Evolutionary conservation across 495 filamentous ascomycete genomes (phyloP).

Genomic region (Parachaetomium inaequale): DNA sequence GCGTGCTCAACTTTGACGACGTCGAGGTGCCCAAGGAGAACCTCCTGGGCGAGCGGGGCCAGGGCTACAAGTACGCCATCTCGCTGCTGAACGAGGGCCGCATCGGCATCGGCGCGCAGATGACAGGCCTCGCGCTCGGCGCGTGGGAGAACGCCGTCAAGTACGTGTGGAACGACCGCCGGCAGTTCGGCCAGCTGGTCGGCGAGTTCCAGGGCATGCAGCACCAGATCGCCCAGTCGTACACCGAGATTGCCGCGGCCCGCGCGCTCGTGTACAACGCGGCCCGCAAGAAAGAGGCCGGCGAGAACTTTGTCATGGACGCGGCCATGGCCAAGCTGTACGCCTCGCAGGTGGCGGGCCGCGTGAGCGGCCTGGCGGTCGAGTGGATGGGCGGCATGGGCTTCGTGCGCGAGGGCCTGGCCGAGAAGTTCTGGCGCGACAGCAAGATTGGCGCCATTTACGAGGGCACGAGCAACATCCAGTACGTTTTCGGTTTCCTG

Average conservation of each 20-base stretch:
- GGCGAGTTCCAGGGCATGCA: conserved; percentile 99
- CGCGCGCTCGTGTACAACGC: conserved; percentile 94
- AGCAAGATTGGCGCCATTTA: conserved; percentile 99
- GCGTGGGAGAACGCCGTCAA: conserved; percentile 93
- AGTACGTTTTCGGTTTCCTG: conserved; percentile 39
- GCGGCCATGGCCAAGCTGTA: conserved; percentile 99
- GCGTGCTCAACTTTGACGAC: conserved; percentile 96
- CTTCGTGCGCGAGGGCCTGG: conserved; percentile 92
- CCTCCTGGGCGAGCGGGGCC: conserved; percentile 78
- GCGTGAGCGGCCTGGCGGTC: conserved; percentile 79
- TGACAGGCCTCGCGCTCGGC: conserved; percentile 94
- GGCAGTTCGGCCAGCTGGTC: conserved; percentile 90
- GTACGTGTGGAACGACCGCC: conserved; percentile 91
- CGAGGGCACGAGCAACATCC: conserved; percentile 78
- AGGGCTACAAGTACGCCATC: conserved; percentile 98
- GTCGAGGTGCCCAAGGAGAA: conserved; percentile 84
- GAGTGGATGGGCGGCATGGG: conserved; percentile 99
- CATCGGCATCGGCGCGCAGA: conserved; percentile 97
- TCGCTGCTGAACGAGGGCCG: conserved; percentile 93
- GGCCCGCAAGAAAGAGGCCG: conserved; percentile 95
- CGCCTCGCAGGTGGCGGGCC: conserved; percentile 86
- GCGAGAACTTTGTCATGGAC: conserved; percentile 88
- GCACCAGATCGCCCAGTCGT: conserved; percentile 95
- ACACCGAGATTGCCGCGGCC: conserved; percentile 87
- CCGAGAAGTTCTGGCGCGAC: conserved; percentile 97